Evolutionary conservation across 2,329 filamentous ascomycete genomes (phyloP).

Genomic region (Paecilomyces fulvus): DNA sequence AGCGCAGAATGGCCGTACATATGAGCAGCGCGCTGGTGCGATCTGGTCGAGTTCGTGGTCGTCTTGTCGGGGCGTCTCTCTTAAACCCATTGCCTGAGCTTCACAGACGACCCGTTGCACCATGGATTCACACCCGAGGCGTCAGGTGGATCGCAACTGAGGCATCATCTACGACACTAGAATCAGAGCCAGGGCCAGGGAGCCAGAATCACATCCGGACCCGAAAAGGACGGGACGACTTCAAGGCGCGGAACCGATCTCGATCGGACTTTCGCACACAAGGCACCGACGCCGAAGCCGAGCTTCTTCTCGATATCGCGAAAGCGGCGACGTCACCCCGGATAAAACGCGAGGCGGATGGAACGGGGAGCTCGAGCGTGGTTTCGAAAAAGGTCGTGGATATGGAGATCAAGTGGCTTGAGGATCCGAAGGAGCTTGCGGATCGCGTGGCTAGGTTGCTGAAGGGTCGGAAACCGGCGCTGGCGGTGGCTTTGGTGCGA

Average conservation of each 20-base stretch:
- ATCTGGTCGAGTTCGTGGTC: neutral
- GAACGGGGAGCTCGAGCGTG: slow-evolving; percentile 2
- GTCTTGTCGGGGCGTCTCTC: neutral
- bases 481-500: slow-evolving; percentile 61
- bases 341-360: neutral
- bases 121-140: neutral
- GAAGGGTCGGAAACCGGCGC: slow-evolving; percentile 49
- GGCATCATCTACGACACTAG: neutral
- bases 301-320: slow-evolving; percentile 10
- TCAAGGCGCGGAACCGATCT: neutral
- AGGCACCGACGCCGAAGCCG: neutral
- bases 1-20: slow-evolving; percentile 4
- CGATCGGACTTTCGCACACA: neutral
- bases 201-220: neutral
- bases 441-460: slow-evolving; percentile 58
- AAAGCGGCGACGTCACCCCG: slow-evolving; percentile 3
- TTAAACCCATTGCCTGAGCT: neutral
- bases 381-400: slow-evolving; percentile 26
- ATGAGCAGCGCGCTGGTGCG: neutral
- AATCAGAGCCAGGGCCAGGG: neutral
- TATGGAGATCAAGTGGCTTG: slow-evolving; percentile 54
- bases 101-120: neutral
- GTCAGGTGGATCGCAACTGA: neutral
- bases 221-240: slow-evolving; percentile 4
- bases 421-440: slow-evolving; percentile 66